Evolutionary conservation across 306 rosid species (phyloP).

Genomic region (Castanea mollissima): DNA sequence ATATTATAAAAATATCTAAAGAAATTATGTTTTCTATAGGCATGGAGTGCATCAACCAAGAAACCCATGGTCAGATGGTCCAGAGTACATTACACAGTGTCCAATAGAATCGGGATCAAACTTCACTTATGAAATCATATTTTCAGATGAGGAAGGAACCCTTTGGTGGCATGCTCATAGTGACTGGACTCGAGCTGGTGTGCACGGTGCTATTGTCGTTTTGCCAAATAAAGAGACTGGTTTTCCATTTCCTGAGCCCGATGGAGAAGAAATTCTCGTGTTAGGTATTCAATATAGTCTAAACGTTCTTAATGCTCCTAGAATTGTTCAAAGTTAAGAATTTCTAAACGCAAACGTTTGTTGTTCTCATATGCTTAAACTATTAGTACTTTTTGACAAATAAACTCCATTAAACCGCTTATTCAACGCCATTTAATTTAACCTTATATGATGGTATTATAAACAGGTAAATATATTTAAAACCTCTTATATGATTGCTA

Average conservation of each 20-base stretch:
- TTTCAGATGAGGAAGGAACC: constrained; percentile 40
- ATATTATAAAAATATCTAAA: too few species aligned
- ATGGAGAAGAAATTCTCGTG: constrained; percentile 16
- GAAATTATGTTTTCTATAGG: constrained; percentile 2
- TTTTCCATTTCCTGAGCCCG: constrained; percentile 30
- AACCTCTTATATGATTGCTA: too few species aligned
- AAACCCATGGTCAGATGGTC: constrained; percentile 49
- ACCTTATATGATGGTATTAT: too few species aligned
- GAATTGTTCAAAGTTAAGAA: too few species aligned
- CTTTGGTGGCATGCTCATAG: constrained; percentile 54
- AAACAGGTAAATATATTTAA: too few species aligned
- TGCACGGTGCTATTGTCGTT: constrained; percentile 31
- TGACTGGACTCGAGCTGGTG: constrained; percentile 36
- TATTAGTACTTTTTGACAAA: too few species aligned
- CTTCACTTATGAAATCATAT: constrained; percentile 29
- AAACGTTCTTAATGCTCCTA: too few species aligned
- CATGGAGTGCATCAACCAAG: constrained; percentile 40
- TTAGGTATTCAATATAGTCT: constrained; percentile 15
- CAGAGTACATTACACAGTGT: constrained; percentile 40
- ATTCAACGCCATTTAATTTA: too few species aligned
- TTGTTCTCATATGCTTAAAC: too few species aligned
- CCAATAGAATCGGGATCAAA: constrained; percentile 27
- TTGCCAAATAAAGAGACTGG: background rate
- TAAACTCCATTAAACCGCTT: too few species aligned
- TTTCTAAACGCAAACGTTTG: too few species aligned